Evolutionary conservation across 164 flowering plant species (phyloP).

Genomic region (Litsea cubeba): DNA sequence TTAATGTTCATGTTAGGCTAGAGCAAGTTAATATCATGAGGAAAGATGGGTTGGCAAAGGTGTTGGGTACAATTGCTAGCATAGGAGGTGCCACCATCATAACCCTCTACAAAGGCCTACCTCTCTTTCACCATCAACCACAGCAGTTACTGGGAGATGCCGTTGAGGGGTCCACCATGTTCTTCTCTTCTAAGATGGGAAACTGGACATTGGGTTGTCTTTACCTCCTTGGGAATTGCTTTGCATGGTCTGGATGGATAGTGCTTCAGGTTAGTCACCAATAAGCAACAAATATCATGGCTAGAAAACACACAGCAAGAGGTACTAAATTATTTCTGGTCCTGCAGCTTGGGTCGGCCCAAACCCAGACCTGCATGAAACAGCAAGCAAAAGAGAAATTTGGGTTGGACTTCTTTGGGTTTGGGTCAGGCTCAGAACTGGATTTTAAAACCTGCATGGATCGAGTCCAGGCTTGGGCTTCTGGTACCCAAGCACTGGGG

Average conservation of each 20-base stretch:
- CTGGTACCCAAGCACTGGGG: too few relatives aligned
- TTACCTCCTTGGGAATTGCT: slow-evolving; percentile 63
- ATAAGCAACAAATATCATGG: too few relatives aligned
- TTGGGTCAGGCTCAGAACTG: too few relatives aligned
- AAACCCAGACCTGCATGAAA: too few relatives aligned
- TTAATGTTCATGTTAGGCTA: slow-evolving; percentile 27
- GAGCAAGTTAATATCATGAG: slow-evolving; percentile 48
- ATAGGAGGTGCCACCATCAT: slow-evolving; percentile 70
- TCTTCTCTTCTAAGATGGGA: slow-evolving; percentile 23
- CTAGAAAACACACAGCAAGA: too few relatives aligned
- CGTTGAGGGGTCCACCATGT: slow-evolving; percentile 8
- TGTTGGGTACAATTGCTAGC: slow-evolving; percentile 56
- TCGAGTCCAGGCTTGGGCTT: too few relatives aligned
- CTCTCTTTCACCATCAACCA: slow-evolving; percentile 30
- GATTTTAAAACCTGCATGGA: too few relatives aligned
- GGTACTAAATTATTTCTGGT: too few relatives aligned
- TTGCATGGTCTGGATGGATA: slow-evolving; percentile 87
- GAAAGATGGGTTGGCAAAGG: slow-evolving; percentile 64
- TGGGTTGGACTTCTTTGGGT: too few relatives aligned
- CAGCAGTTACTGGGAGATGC: slow-evolving; percentile 6
- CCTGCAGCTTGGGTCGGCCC: too few relatives aligned
- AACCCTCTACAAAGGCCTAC: slow-evolving; percentile 67
- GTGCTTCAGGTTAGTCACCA: slow-evolving; percentile 56
- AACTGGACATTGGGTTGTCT: slow-evolving; percentile 73
- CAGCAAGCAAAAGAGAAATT: too few relatives aligned